Base-by-base conservation (phyloP, 768 basidiomycete genomes). In the Lyophyllum semitale region DNA sequence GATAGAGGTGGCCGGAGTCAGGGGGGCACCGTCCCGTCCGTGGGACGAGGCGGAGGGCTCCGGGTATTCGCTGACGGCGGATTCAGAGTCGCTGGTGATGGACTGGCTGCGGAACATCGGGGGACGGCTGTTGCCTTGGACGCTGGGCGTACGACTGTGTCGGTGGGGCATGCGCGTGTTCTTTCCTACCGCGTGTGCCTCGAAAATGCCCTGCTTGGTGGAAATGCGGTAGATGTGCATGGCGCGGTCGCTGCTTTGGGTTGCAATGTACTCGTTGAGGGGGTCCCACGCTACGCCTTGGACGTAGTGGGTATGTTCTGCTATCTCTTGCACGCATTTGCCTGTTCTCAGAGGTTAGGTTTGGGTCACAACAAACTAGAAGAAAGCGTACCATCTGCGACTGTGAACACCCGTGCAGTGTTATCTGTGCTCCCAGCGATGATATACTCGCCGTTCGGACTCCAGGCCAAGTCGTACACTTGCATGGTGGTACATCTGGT, bases 201-300 rank as follows among this genome's bases (percentile, higher is more conserved):
- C 94, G 62, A 96, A 87, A 8, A 77, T 71, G n/a, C 92, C 91
- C 42, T 88, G 83, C 57, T 89, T 89, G 53, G 84, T 84, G 8
- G 84, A 83, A 60, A 98, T 85, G 58, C 83, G 83, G 72, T 98
- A 93, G 61, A 99, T 86, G 68, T 98, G 94, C 84, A 98, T 96
- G 20, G 94, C 90, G 43, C 96, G 83, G 71, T 99, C 97, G 65
- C 89, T 93, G 70, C 92, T 94, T 67, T 99, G 97, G 0, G 97
- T 98, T 3, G 97, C 95, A 57, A 99, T 92, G 67, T 91, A 98
- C 70, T 97, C 93, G 69, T 96, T 95, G 63, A 97, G 73, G 1
- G 97, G 97, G 61, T 99, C 97, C 97, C 97, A 99, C 0, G 96
- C 93, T 26, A 98, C 97, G 8, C 97, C 97, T 75, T 99, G 97